phyloP scores from a whole-genome alignment of 352 stramenopile genomes.

The Blastocystis sp. region DNA sequence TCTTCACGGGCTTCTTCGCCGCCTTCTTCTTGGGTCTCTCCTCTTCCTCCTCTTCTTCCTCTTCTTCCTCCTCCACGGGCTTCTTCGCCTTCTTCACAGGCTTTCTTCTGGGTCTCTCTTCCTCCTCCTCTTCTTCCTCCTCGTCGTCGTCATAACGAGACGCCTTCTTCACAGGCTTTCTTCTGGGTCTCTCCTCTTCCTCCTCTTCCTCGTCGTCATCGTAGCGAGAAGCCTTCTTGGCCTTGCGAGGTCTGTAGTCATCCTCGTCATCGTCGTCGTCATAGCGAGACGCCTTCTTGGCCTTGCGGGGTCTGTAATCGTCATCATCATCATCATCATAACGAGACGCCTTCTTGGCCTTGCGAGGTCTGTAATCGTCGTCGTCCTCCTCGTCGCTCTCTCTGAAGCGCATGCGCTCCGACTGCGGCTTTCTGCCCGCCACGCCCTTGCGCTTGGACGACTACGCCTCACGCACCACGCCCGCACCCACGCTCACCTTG shows the following conservation, averaged over 20 bases:
- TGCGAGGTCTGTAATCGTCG: neutral
- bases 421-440: neutral
- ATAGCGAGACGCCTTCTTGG: constrained; percentile 25
- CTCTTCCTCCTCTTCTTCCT: neutral
- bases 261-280: neutral
- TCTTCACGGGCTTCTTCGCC: constrained; percentile 23
- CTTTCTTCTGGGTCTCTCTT: too few relatives aligned
- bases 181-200: neutral
- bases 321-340: constrained; percentile 36
- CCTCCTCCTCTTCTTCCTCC: constrained; percentile 25
- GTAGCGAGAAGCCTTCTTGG: neutral
- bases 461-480: neutral
- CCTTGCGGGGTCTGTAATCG: neutral
- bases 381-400: constrained; percentile 44
- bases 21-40: too few relatives aligned
- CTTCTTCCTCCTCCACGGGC: constrained; percentile 48
- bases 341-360: constrained; percentile 25
- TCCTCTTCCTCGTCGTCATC: constrained; percentile 64
- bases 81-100: constrained; percentile 64
- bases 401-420: constrained; percentile 42
- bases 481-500: neutral
- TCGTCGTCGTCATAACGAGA: constrained; percentile 32
- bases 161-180: too few relatives aligned
- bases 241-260: too few relatives aligned
- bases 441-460: constrained; percentile 1